phyloP scores from a whole-genome alignment of 2,329 filamentous ascomycete genomes.

The Massarina eburnea region DNA sequence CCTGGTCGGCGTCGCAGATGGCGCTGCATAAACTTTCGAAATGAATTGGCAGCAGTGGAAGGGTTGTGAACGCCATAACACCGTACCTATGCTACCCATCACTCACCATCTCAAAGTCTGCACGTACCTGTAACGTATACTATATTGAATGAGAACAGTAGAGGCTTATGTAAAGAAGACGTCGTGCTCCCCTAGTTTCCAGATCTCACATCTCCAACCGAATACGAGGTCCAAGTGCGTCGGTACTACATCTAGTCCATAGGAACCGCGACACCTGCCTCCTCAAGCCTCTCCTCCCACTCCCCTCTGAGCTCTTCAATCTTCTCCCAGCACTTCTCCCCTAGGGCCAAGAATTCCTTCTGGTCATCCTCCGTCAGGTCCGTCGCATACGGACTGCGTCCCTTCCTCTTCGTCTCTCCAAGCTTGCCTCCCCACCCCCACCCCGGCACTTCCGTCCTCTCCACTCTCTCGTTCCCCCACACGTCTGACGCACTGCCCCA shows the following conservation, averaged over 20 bases:
- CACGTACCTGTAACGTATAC: no score
- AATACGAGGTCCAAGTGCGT: no score
- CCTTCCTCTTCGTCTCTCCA: slow-evolving; percentile 53
- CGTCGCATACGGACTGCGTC: slow-evolving; percentile 60
- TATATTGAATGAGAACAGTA: no score
- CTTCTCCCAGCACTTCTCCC: slow-evolving; percentile 64
- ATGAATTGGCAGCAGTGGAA: no score
- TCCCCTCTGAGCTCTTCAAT: slow-evolving; percentile 70
- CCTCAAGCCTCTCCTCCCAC: slow-evolving; percentile 57
- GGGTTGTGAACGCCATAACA: no score
- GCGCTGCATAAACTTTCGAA: no score
- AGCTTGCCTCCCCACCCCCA: slow-evolving; percentile 70
- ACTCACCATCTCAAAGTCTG: no score
- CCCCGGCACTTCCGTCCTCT: slow-evolving; percentile 79
- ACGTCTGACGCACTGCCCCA: slow-evolving; percentile 78
- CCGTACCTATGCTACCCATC: no score
- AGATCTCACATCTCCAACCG: no score
- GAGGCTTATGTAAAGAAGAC: no score
- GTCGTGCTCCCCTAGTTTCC: no score
- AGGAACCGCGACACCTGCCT: slow-evolving; percentile 40
- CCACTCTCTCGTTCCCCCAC: slow-evolving; percentile 61
- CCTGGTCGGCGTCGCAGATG: no score
- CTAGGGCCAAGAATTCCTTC: slow-evolving; percentile 63
- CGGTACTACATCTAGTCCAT: slow-evolving; percentile 25
- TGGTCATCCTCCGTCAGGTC: slow-evolving; percentile 64